Base-by-base conservation (phyloP, 2,329 filamentous ascomycete genomes). In the Coleophoma cylindrospora region DNA sequence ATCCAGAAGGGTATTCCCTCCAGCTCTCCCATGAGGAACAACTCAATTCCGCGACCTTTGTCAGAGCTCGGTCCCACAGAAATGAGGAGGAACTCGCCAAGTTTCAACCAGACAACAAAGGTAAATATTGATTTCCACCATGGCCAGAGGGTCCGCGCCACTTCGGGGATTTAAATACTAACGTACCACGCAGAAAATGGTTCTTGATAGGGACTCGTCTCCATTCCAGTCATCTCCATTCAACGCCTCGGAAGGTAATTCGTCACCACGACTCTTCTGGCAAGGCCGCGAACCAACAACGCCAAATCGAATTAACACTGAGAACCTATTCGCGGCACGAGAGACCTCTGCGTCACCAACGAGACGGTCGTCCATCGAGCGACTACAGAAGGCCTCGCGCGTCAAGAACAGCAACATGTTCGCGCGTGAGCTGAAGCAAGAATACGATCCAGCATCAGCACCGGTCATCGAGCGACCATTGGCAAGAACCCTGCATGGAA, bases 361-460 rank as follows among this genome's bases (percentile, higher is more conserved):
- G 51, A 87, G 89, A 63, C 86, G 92, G 65, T 89, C 89, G 43
- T 97, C 92, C 15, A 91, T 99, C 59, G 94, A 99, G 77, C 91
- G 91, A 64, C 79, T 99, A 52, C 95, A 96, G 73, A 89, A 86
- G 67, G 91, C 91, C 33, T 96, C 92, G 49, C 87, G 94, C 53
- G 94, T 99, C 63, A 96, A 92, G 78, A 97, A 96, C 74, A 96
- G 92, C 79, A 95, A 86, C 72, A 96, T 97, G 77, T 89, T 96
- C 66, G 91, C 90, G 40, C 86, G 91, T 49, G 91, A 96, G 71
- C 87, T 91, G 65, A 91, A 91, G 71, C 83, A 91, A 67, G 88
- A 95, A 73, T 96, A 96, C 74, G 90, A 96, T 68, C 90, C 91
- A 27, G 80, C 86, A 50, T 81, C 83, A 57, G 71, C 91, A 49